phyloP scores from a whole-genome alignment of 2,329 filamentous ascomycete genomes.

The Fusarium tuaranense region DNA sequence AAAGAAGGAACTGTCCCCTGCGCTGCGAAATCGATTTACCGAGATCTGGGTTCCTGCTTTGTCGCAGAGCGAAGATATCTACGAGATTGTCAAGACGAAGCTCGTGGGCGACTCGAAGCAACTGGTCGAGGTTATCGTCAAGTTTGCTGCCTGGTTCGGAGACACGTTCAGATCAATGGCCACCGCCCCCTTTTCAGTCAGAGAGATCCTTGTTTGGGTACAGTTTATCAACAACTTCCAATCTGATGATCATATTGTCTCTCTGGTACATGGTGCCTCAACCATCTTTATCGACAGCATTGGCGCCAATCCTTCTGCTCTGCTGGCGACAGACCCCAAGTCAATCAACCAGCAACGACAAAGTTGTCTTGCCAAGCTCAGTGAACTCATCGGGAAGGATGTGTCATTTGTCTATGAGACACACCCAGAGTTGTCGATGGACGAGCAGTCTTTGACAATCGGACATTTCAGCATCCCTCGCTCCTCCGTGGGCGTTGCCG shows the following conservation, averaged over 20 bases:
- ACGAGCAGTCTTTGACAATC: slow-evolving; percentile 67
- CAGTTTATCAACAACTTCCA: slow-evolving; percentile 84
- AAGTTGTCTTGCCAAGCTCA: slow-evolving; percentile 79
- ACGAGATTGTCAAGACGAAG: slow-evolving; percentile 87
- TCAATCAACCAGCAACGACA: slow-evolving; percentile 78
- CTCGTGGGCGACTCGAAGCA: slow-evolving; percentile 66
- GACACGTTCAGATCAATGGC: slow-evolving; percentile 80
- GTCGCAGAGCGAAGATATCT: slow-evolving; percentile 85
- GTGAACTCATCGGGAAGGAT: slow-evolving; percentile 72
- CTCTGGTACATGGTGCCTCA: slow-evolving; percentile 84
- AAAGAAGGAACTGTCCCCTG: slow-evolving; percentile 96
- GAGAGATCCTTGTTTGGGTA: slow-evolving; percentile 94
- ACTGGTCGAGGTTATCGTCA: slow-evolving; percentile 78
- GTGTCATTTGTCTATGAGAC: slow-evolving; percentile 74
- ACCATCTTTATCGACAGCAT: slow-evolving; percentile 97
- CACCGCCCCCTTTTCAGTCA: slow-evolving; percentile 84
- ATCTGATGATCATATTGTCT: slow-evolving; percentile 57
- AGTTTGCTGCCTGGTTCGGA: slow-evolving; percentile 95
- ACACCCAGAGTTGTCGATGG: slow-evolving; percentile 68
- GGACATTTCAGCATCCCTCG: slow-evolving; percentile 79
- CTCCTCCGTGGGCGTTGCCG: slow-evolving; percentile 53
- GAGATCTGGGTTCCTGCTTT: slow-evolving; percentile 98
- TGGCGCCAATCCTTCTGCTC: slow-evolving; percentile 91
- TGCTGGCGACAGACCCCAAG: slow-evolving; percentile 78
- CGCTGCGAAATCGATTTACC: slow-evolving; percentile 94